Conservation (phyloP, 768 basidiomycete genomes). For the Neoboletus magnificus region DNA sequence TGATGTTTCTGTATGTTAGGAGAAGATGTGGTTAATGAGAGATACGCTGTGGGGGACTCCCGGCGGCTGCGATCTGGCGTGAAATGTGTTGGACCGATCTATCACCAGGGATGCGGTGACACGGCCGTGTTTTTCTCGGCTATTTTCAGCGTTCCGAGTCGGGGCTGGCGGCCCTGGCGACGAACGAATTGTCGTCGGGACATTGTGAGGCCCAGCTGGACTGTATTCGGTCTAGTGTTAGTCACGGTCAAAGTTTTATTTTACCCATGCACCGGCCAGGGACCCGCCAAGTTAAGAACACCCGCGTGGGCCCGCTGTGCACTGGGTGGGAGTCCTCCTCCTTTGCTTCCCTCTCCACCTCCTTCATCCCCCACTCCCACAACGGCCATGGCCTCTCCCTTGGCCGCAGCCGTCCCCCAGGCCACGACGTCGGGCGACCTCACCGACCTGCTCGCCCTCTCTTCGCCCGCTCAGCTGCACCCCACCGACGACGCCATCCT, state of each 20-base stretch:
- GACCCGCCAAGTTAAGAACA: background rate
- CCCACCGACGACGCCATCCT: conserved; percentile 59
- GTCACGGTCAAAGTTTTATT: background rate
- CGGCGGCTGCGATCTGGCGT: background rate
- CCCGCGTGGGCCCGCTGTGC: conserved; percentile 2
- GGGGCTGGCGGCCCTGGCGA: background rate
- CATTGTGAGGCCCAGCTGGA: no score
- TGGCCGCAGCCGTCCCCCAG: conserved; percentile 31
- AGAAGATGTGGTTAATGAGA: background rate
- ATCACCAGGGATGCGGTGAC: background rate
- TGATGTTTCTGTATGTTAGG: background rate
- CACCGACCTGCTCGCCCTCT: conserved; percentile 40
- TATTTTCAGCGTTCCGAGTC: background rate
- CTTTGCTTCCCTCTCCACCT: conserved; percentile 3
- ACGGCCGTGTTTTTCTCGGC: no score
- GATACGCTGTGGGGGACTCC: background rate
- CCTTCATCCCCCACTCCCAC: conserved; percentile 10
- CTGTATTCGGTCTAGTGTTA: background rate
- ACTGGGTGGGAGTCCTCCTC: background rate
- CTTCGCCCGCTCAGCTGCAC: conserved; percentile 40
- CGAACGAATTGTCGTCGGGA: no score
- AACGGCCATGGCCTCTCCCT: conserved; percentile 40
- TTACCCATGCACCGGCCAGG: background rate
- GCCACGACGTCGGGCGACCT: conserved; percentile 48
- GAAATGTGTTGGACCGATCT: background rate